phyloP scores from a whole-genome alignment of 2,329 filamentous ascomycete species.

The Ceratocystis destructans region DNA sequence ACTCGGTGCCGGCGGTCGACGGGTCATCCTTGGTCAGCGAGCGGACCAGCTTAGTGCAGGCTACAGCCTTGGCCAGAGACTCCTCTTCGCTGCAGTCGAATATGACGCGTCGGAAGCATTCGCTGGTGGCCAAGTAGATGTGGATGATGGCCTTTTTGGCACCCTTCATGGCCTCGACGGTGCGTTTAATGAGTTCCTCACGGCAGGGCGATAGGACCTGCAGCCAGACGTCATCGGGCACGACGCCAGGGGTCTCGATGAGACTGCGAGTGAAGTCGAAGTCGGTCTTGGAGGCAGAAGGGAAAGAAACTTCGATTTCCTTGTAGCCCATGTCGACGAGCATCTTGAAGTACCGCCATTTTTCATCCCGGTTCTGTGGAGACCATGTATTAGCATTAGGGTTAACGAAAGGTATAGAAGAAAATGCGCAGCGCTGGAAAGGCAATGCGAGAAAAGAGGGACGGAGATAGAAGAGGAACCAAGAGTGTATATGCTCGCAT shows the following conservation, averaged over 20 bases:
- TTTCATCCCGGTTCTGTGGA: slow-evolving; percentile 74
- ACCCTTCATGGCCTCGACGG: slow-evolving; percentile 76
- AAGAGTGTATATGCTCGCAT: neutral
- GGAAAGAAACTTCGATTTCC: slow-evolving; percentile 94
- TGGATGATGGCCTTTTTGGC: slow-evolving; percentile 90
- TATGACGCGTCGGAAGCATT: slow-evolving; percentile 84
- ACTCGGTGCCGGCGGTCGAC: slow-evolving; percentile 43
- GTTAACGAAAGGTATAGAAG: neutral
- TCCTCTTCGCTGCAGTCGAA: slow-evolving; percentile 79
- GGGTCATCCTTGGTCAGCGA: slow-evolving; percentile 76
- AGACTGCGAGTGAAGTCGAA: slow-evolving; percentile 80
- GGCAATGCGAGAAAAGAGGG: neutral
- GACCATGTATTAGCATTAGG: neutral
- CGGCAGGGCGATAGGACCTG: slow-evolving; percentile 89
- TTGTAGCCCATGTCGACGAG: slow-evolving; percentile 86
- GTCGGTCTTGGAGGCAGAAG: slow-evolving; percentile 85
- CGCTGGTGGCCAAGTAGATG: slow-evolving; percentile 90
- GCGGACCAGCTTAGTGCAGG: slow-evolving; percentile 73
- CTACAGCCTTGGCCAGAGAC: slow-evolving; percentile 65
- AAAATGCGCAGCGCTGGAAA: neutral
- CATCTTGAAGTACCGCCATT: slow-evolving; percentile 92
- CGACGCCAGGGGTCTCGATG: slow-evolving; percentile 67
- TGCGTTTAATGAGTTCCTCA: slow-evolving; percentile 76
- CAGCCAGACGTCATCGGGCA: slow-evolving; percentile 80
- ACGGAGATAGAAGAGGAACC: neutral